These are phyloP conservation scores for Pneumocystis carinii DNA, from an alignment of 1,139 yeast genomes.

Conservation along the genomic window DNA sequence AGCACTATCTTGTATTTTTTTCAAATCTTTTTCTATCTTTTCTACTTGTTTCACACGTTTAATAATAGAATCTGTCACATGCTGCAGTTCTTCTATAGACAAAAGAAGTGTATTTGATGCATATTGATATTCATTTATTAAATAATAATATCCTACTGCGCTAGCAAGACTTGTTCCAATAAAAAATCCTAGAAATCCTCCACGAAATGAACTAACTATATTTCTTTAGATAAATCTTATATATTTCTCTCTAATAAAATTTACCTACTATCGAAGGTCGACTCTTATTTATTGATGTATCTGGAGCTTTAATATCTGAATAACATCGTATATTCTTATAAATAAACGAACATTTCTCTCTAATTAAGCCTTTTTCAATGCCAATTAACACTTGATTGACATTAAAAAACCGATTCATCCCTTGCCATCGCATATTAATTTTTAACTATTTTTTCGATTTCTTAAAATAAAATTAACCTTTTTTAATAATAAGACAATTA, in stretches of 20 bases:
- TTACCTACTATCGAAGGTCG: background rate
- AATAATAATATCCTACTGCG: constrained; percentile 7
- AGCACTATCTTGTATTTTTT: constrained; percentile 4
- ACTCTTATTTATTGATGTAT: background rate
- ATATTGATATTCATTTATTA: constrained; percentile 9
- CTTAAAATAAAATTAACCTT: no score
- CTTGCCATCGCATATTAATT: no score
- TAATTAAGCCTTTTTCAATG: background rate
- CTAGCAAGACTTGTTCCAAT: constrained; percentile 10
- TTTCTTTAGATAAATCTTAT: background rate
- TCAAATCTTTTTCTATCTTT: constrained; percentile 6
- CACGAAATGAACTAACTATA: background rate
- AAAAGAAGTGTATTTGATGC: constrained; percentile 6
- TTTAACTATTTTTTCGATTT: no score
- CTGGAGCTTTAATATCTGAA: background rate
- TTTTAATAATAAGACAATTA: no score
- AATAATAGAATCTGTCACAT: constrained; percentile 5
- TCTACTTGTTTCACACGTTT: constrained; percentile 8
- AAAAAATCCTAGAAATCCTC: constrained; percentile 7
- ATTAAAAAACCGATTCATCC: background rate
- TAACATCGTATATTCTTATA: background rate
- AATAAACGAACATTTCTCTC: background rate
- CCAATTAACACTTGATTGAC: background rate
- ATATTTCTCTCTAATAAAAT: background rate
- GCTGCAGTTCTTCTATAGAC: constrained; percentile 9